phyloP scores from a whole-genome alignment of 495 filamentous ascomycete species.

The Tuber brumale region DNA sequence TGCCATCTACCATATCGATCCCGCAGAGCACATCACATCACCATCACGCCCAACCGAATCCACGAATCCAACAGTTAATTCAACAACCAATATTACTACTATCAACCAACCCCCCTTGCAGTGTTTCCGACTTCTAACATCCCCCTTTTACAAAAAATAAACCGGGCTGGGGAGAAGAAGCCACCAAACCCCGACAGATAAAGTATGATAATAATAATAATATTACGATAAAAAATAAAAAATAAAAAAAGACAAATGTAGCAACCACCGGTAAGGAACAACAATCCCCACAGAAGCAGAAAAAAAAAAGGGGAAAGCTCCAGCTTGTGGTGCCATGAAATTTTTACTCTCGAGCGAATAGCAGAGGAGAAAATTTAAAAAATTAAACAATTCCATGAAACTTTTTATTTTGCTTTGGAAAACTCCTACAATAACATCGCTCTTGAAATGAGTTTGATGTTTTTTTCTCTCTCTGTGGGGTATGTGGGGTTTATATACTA shows the following conservation, averaged over 20 bases:
- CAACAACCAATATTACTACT: background rate
- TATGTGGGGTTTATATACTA: background rate
- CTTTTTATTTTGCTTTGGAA: background rate
- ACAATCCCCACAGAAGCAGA: background rate
- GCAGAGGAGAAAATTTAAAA: background rate
- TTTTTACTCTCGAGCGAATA: background rate
- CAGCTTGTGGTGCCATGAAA: background rate
- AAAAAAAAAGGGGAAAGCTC: background rate
- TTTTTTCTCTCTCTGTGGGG: too few species aligned
- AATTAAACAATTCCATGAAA: background rate
- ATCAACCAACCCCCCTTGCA: too few species aligned
- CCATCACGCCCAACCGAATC: background rate
- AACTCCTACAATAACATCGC: constrained; percentile 3
- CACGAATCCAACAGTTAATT: background rate
- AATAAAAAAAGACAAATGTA: background rate
- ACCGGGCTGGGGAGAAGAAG: too few species aligned
- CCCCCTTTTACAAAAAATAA: too few species aligned
- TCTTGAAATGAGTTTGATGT: background rate
- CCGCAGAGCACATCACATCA: background rate
- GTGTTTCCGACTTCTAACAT: background rate
- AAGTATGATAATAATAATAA: too few species aligned
- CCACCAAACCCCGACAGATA: too few species aligned
- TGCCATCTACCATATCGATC: background rate
- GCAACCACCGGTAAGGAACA: constrained; percentile 3
- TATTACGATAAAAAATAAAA: too few species aligned